Evolutionary conservation across 1,284 basidiomycete genomes (phyloP).

Genomic region (Anthracocystis walkeri): DNA sequence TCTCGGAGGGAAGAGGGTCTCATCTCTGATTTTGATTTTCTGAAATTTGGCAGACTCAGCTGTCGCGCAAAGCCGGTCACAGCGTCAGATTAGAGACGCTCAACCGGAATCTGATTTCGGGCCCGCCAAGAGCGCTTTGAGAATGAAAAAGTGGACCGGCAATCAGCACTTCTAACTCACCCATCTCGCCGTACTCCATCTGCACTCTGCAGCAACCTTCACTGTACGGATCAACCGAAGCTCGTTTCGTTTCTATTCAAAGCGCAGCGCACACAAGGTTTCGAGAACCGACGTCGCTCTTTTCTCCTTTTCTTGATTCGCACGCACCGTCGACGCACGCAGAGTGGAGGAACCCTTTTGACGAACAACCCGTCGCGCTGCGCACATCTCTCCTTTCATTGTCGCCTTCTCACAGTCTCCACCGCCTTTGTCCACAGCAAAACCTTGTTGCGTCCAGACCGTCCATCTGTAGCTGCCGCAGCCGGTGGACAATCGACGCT

Average conservation of each 20-base stretch:
- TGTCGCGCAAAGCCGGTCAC: background rate
- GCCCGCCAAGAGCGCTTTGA: background rate
- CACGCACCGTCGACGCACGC: background rate
- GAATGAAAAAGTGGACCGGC: background rate
- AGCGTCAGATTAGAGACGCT: too few relatives aligned
- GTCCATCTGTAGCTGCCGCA: background rate
- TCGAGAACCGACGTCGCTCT: background rate
- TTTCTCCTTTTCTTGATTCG: background rate
- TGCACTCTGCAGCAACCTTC: constrained; percentile 4
- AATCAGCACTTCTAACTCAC: background rate
- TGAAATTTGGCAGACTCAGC: background rate
- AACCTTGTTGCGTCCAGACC: background rate
- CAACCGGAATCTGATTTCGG: too few relatives aligned
- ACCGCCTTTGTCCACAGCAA: background rate
- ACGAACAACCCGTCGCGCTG: background rate
- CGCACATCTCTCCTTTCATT: background rate
- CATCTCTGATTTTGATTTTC: background rate
- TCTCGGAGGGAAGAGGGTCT: constrained; percentile 2
- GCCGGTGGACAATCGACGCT: background rate
- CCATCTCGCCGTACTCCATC: background rate
- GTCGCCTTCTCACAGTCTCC: background rate
- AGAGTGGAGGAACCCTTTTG: constrained; percentile 11
- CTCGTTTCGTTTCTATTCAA: background rate
- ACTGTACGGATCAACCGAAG: background rate
- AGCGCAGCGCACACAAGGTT: constrained; percentile 10